These are phyloP conservation scores for Arthrobotrys sinensis DNA, from an alignment of 2,329 filamentous ascomycete species.

Conservation along the genomic window DNA sequence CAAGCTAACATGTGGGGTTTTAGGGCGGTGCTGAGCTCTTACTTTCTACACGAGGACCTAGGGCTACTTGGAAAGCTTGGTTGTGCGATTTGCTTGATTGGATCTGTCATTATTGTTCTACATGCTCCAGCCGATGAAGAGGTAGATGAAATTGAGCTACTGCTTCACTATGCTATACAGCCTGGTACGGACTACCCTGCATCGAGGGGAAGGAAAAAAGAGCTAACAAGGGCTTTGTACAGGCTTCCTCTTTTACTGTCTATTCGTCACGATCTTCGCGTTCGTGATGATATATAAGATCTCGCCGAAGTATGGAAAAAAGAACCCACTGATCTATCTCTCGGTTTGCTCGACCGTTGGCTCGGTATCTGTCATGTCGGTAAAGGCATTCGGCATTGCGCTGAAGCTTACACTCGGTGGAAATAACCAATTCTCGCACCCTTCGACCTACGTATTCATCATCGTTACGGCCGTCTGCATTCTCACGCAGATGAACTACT, in stretches of 20 bases:
- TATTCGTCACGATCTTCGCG: conserved; percentile 85
- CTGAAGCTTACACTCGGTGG: conserved; percentile 93
- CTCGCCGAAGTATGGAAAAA: conserved; percentile 89
- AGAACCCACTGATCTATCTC: conserved; percentile 95
- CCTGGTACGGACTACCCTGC: conserved; percentile 76
- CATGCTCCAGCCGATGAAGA: conserved; percentile 96
- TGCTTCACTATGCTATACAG: conserved; percentile 89
- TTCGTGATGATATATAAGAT: conserved; percentile 96
- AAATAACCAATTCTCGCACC: conserved; percentile 94
- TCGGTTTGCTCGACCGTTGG: conserved; percentile 98
- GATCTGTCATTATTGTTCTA: conserved; percentile 95
- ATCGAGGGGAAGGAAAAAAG: conserved; percentile 64
- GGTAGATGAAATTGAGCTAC: conserved; percentile 91
- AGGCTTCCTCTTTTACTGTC: conserved; percentile 93
- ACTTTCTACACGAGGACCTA: conserved; percentile 90
- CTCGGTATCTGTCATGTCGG: conserved; percentile 97
- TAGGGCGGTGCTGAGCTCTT: conserved; percentile 90
- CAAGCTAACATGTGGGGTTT: conserved; percentile 55
- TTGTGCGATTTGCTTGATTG: conserved; percentile 95
- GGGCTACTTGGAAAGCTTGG: conserved; percentile 93
- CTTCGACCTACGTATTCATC: conserved; percentile 97
- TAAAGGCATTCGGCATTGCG: conserved; percentile 98
- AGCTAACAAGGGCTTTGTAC: conserved; percentile 51
- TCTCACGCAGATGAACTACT: conserved; percentile 99
- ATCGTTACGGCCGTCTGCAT: conserved; percentile 95